Base-by-base conservation (phyloP, 1,284 basidiomycete species). In the Agaricales sp. region DNA sequence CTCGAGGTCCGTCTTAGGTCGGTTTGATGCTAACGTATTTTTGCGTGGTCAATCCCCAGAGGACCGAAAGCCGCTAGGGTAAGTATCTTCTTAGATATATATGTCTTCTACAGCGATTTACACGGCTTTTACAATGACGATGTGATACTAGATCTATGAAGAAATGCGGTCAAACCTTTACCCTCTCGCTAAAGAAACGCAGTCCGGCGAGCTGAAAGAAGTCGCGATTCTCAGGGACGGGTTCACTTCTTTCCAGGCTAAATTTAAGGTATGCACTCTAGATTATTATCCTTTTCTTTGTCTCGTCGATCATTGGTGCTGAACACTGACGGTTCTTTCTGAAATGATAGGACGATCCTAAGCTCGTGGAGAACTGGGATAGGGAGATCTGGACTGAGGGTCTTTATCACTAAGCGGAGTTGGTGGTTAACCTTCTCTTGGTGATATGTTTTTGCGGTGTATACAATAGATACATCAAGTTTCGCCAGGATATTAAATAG, bases 41-140 rank as follows among this genome's bases (percentile, higher is more conserved):
- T 37, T 48, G 41, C 45, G 46, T 43, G n/a, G 48, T n/a, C 43
- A 46, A 20, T 41, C 50, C 26, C 25, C 46, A 88, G 86, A 43
- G 87, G 86, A 16, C 86, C 87, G 0, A 80, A 79, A 57, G 81
- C 86, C 53, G 87, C 86, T 30, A 68, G 74, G 51, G 86, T 87
- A 62, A 23, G 73, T 61, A 49, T 35, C n/a, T 8, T 35, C 38
- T 35, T 21, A 46, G 18, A 8, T 43, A 38, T 44, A 3, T 26
- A 39, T 25, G 22, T 45, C 47, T 25, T 22, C 54, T 35, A 51
- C 14, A 41, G 21, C 37, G 16, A 43, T 38, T 4, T 2, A 46
- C 25, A 8, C 4, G 50, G n/a, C n/a, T n/a, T n/a, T n/a, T n/a
- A n/a, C n/a, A 12, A 21, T 45, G 16, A 41, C 16, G 48, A n/a